phyloP scores from a whole-genome alignment of 257 asterid species.

The Solanum megistacrolobum region DNA sequence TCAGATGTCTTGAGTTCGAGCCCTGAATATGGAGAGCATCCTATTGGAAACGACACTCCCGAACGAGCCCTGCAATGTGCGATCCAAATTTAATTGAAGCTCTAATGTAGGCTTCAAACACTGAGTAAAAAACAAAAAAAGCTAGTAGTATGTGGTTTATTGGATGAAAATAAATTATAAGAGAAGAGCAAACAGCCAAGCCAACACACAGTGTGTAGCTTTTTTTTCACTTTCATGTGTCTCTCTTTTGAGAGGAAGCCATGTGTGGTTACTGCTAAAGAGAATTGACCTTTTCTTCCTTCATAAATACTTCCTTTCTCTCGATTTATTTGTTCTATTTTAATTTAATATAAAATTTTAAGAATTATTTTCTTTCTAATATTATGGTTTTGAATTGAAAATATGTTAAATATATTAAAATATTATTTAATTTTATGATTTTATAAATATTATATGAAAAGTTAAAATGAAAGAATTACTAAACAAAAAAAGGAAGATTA shows the following conservation, averaged over 20 bases:
- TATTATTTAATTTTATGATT: too few species aligned
- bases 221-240: background rate
- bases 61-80: too few species aligned
- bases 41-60: accelerated
- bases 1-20: accelerated
- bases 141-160: background rate
- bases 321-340: too few species aligned
- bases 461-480: background rate
- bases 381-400: too few species aligned
- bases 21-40: too few species aligned
- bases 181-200: background rate
- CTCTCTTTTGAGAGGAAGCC: background rate
- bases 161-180: background rate
- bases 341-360: too few species aligned
- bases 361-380: too few species aligned
- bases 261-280: background rate
- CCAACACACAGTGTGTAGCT: background rate
- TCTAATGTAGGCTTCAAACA: accelerated
- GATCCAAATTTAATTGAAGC: too few species aligned
- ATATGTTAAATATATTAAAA: too few species aligned
- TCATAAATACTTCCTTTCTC: background rate
- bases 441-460: too few species aligned
- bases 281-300: background rate
- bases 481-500: too few species aligned
- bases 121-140: too few species aligned